Conservation (phyloP, 495 filamentous ascomycete species). For the Penicillium alfredii region DNA sequence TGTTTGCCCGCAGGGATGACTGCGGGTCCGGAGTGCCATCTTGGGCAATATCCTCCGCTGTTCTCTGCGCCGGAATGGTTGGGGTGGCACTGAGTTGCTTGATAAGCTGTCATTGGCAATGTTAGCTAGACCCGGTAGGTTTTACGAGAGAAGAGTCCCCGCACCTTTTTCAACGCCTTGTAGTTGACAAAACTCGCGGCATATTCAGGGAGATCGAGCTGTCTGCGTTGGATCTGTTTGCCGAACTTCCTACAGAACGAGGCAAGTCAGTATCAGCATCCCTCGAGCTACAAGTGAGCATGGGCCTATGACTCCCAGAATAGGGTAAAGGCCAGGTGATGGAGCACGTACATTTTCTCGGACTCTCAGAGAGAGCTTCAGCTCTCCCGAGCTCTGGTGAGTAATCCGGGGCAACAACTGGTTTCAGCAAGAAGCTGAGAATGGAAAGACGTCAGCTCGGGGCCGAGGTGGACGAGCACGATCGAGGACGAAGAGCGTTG, state of each 20-base stretch:
- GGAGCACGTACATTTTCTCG: constrained; percentile 30
- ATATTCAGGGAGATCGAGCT: constrained; percentile 98
- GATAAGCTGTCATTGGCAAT: constrained; percentile 66
- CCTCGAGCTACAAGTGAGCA: no score
- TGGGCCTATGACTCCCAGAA: no score
- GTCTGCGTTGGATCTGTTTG: constrained; percentile 96
- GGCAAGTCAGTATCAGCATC: constrained; percentile 10
- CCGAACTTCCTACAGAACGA: constrained; percentile 82
- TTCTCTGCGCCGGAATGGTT: constrained; percentile 68
- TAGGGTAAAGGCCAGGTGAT: no score
- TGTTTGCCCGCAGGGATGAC: constrained; percentile 90
- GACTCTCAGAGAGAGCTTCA: constrained; percentile 16
- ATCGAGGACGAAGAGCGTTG: no score
- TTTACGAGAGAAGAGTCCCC: neutral
- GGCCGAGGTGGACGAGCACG: no score
- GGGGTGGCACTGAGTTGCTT: constrained; percentile 93
- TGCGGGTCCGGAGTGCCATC: constrained; percentile 62
- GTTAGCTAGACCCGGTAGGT: constrained; percentile 1
- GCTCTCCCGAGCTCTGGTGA: constrained; percentile 16
- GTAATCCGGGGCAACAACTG: no score
- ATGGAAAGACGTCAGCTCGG: no score
- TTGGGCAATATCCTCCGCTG: constrained; percentile 40
- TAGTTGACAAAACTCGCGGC: constrained; percentile 98
- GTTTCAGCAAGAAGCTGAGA: constrained; percentile 3
- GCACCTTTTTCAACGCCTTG: constrained; percentile 96